A percentile compares a stretch with the other conserved stretches of the same genome.
These are phyloP conservation scores for Boechera retrofracta DNA, from an alignment of 345 rosid species.

Conservation along the genomic window DNA sequence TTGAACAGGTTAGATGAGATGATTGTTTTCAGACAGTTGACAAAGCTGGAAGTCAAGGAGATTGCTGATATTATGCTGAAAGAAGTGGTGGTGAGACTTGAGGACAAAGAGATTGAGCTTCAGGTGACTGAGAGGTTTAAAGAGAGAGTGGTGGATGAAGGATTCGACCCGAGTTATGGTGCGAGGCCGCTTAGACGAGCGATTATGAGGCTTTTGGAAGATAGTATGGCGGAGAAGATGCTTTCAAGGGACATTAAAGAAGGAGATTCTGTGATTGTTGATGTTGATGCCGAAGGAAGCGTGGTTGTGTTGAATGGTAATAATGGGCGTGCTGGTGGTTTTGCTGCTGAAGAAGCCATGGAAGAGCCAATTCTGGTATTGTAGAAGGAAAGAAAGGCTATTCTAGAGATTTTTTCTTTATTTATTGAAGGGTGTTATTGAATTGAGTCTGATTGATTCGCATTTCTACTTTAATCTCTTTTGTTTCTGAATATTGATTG, in stretches of 20 bases:
- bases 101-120: constrained; percentile 83
- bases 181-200: constrained; percentile 98
- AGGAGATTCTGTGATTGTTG: constrained; percentile 90
- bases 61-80: constrained; percentile 93
- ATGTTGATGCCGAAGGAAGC: constrained; percentile 80
- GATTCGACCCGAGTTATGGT: constrained; percentile 94
- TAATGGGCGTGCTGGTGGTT: constrained; percentile 54
- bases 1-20: constrained; percentile 94
- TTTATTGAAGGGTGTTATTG: constrained; percentile 2
- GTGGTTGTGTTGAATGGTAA: constrained; percentile 86
- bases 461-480: constrained; percentile 2
- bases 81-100: constrained; percentile 82
- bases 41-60: constrained; percentile 90
- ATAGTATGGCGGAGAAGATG: constrained; percentile 99
- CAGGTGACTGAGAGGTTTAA: constrained; percentile 93
- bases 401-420: background rate
- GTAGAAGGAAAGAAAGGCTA: constrained; percentile 40
- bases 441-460: constrained; percentile 8
- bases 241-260: constrained; percentile 91
- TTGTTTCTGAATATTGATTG: constrained; percentile 33
- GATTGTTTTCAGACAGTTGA: constrained; percentile 93
- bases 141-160: constrained; percentile 94
- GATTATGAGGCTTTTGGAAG: constrained; percentile 92
- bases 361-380: constrained; percentile 58
- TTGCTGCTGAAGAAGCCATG: constrained; percentile 45